Percentiles rank a stretch among this genome's conserved stretches.
Conservation (phyloP, 441 rosid species). For the Syzygium malaccense region DNA sequence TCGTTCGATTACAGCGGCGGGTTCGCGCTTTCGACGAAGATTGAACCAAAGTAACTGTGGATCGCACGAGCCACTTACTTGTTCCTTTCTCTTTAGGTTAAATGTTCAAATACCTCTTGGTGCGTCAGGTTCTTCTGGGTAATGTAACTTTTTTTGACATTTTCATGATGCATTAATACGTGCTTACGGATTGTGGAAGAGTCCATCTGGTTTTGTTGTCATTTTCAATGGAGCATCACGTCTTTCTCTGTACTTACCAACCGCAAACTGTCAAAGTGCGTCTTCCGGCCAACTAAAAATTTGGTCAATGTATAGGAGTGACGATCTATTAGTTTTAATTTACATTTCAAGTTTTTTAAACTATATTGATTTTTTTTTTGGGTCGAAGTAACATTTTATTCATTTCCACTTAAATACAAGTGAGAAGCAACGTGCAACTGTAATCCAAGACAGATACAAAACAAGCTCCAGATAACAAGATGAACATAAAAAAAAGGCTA, state of each 20-base stretch:
- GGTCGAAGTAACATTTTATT: too few relatives aligned
- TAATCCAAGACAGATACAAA: too few relatives aligned
- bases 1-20: neutral
- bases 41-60: neutral
- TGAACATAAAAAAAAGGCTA: too few relatives aligned
- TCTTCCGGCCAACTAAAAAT: neutral
- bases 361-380: neutral
- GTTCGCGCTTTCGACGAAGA: neutral
- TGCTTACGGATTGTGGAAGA: neutral
- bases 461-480: too few relatives aligned
- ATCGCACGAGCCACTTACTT: neutral
- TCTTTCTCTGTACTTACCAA: neutral
- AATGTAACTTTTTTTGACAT: neutral
- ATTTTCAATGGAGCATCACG: neutral
- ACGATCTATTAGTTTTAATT: neutral
- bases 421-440: too few relatives aligned
- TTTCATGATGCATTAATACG: neutral
- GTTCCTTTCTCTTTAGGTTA: neutral
- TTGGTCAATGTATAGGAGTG: neutral
- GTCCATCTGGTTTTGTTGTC: neutral
- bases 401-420: too few relatives aligned
- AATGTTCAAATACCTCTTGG: neutral
- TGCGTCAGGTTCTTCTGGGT: neutral
- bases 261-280: neutral
- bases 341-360: neutral